Evolutionary conservation across 495 filamentous ascomycete genomes (phyloP), one percentile per base, ranked within the genome.

Genomic region (Cercophora samala): DNA sequence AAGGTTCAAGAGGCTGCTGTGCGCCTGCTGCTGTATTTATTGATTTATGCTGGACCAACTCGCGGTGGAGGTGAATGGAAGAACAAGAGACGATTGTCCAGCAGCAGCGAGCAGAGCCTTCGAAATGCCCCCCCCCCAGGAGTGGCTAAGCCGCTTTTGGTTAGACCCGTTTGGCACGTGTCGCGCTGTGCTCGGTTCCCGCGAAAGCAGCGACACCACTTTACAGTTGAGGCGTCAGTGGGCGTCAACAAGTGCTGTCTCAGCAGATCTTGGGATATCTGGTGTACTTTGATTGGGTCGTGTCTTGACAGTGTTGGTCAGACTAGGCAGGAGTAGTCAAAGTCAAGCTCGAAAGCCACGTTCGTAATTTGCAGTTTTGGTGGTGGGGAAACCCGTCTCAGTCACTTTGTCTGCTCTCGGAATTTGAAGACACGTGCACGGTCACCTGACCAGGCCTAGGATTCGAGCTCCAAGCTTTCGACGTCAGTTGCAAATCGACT

Each of bases 61-160:
- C 13, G 37, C 9, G 37, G 15, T 46, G 37, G 37, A 46, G 37
- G 37, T 46, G 71, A 65, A 56, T 59, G 58, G 58, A 65, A 70
- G 60, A 68, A 71, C 55, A 19, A 54, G 66, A 72, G 64, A 32
- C 67, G 68, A 64, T 70, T 58, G 54, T 66, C 64, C 65, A 65
- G 64, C 69, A 65, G 64, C 69, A 64, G 67, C 69, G 69, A 69
- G 26, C 26, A 78, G 76, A 78, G 75, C 74, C 74, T 78, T 60
- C 67, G 71, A 72, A 69, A 64, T n/a, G 72, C 60, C 64, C 60
- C 52, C 29, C 60, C 26, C 19, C 19, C 17, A 21, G 53, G 26
- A 56, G 11, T 6, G 21, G 64, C 75, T 75, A 74, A 26, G 0
- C 72, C 18, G 0, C 5, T 66, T 66, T 22, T 0, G 66, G 68